Conservation (phyloP, 768 basidiomycete genomes). For the Russula compacta region DNA sequence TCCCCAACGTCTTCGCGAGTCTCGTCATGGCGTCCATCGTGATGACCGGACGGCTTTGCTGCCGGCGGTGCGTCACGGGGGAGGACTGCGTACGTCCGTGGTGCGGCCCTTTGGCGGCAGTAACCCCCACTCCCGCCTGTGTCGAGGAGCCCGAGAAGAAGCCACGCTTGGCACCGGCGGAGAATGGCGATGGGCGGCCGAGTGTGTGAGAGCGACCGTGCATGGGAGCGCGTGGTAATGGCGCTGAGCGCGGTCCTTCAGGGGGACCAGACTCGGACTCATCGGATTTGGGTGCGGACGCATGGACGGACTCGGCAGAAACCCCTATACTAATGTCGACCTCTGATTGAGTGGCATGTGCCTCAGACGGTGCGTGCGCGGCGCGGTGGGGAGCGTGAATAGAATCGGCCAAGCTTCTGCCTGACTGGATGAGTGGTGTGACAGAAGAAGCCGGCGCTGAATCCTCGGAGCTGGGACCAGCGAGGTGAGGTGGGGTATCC, state of each 20-base stretch:
- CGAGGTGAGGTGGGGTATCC: not conserved
- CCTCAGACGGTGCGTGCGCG: not conserved
- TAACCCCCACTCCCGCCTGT: constrained; percentile 30
- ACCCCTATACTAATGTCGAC: constrained; percentile 23
- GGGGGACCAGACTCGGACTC: not conserved
- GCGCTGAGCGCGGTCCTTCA: constrained; percentile 9
- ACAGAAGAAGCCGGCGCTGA: not conserved
- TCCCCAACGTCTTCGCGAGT: constrained; percentile 53
- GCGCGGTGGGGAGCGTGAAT: not conserved
- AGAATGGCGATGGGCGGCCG: constrained; percentile 29
- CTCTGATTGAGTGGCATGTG: not conserved
- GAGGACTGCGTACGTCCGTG: constrained; percentile 61
- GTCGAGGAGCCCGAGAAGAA: constrained; percentile 33
- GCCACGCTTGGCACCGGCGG: constrained; percentile 14
- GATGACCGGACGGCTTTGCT: constrained; percentile 55
- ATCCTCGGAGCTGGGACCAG: not conserved
- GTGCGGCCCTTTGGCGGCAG: constrained; percentile 23
- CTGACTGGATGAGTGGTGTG: not conserved
- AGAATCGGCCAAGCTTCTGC: not conserved
- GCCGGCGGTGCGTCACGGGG: constrained; percentile 37
- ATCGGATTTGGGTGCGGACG: constrained; percentile 40
- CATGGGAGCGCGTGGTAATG: constrained; percentile 30
- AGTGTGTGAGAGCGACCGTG: constrained; percentile 54
- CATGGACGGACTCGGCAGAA: constrained; percentile 48
- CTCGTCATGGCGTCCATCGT: constrained; percentile 62